Percentiles rank a stretch among this genome's conserved stretches.
These are phyloP conservation scores for Torrubiellomyces zombiae DNA, from an alignment of 2,329 filamentous ascomycete genomes.

Conservation along the genomic window DNA sequence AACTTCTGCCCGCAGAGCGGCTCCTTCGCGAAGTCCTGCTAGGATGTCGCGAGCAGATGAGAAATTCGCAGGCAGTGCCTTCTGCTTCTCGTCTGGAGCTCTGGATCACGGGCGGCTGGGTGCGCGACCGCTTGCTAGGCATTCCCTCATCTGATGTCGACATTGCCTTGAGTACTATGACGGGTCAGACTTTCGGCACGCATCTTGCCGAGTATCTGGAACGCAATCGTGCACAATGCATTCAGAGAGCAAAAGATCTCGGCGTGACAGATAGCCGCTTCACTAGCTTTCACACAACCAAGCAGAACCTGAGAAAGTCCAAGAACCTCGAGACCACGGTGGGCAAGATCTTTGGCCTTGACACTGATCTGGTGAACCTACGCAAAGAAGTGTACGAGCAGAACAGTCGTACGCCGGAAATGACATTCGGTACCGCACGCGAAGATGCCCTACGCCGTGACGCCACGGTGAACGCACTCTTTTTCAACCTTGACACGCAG, in stretches of 20 bases:
- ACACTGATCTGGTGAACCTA: constrained; percentile 71
- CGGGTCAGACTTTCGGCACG: no score
- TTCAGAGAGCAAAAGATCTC: constrained; percentile 9
- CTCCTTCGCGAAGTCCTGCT: constrained; percentile 65
- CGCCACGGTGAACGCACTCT: constrained; percentile 87
- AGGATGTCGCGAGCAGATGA: constrained; percentile 54
- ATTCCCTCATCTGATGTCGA: constrained; percentile 67
- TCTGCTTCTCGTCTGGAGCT: constrained; percentile 56
- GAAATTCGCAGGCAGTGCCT: constrained; percentile 34
- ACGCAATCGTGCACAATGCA: constrained; percentile 52
- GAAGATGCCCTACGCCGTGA: constrained; percentile 84
- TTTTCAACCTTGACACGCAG: constrained; percentile 77
- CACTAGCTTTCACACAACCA: constrained; percentile 4
- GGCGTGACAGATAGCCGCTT: constrained; percentile 3
- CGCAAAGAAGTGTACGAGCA: constrained; percentile 80
- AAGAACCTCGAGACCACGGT: constrained; percentile 7
- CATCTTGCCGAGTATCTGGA: constrained; percentile 59
- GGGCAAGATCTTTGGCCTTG: constrained; percentile 6
- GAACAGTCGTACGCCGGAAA: constrained; percentile 22
- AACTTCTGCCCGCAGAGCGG: constrained; percentile 16
- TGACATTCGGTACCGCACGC: constrained; percentile 74
- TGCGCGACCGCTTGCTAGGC: constrained; percentile 66
- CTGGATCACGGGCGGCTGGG: constrained; percentile 81
- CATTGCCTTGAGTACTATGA: constrained; percentile 74
- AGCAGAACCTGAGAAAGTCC: constrained; percentile 4